Base-by-base conservation (phyloP, 306 rosid genomes). In the Castanea sativa region DNA sequence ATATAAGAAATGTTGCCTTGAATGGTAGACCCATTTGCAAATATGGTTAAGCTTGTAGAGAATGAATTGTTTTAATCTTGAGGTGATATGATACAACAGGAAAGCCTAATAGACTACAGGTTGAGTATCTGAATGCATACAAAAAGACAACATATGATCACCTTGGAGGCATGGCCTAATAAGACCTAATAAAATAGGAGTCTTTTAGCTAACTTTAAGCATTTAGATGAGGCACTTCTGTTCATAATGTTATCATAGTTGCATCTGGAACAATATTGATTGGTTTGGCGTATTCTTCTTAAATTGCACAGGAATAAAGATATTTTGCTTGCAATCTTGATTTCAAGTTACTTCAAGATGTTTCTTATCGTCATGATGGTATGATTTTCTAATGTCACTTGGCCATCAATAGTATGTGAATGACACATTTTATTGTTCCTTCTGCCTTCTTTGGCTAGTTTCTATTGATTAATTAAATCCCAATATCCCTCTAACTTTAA, bases 341-440 rank as follows among this genome's bases (percentile, higher is more conserved):
- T 95, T 77, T 95, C 98, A 64, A 82, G 97, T 75, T 93, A 93
- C 90, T 90, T 91, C 89, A 95, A 93, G 92, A 85, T 93, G 78
- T 90, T 89, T 85, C 94, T 95, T 76, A 53, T 89, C 69, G 82
- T 92, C 78, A 91, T 87, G 98, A 89, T 82, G 98, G 99, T 95
- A 86, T 80, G 75, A 55, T 65, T 80, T 68, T 63, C 30, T 38
- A 84, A 64, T 61, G 57, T 76, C 59, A 30, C 10, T 21, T 61
- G 61, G 49, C 27, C 30, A 45, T 74, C 30, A 33, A 29, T 57
- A 56, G 15, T 13, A 9, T 21, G 63, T 76, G 27, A 21, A 30
- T 32, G 32, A 30, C 20, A 64, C 43, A 23, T 21, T 23, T 23
- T 32, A 29, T 64, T 21, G 14, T 15, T 64, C 23, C 23, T 52